phyloP scores from a whole-genome alignment of 2,329 filamentous ascomycete species.

The Claviceps pazoutovae region DNA sequence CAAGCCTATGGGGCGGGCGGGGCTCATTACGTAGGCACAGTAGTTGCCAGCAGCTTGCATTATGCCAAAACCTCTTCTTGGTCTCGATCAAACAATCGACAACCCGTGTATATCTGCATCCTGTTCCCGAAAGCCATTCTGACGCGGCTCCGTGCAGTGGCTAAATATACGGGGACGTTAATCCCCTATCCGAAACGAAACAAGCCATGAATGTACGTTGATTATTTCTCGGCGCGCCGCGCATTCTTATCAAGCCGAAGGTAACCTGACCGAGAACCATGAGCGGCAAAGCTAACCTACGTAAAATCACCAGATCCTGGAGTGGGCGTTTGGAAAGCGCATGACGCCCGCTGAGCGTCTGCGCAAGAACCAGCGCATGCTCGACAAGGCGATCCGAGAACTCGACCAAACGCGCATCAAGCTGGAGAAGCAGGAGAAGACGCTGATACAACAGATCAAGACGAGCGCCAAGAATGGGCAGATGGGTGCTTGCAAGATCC shows the following conservation, averaged over 20 bases:
- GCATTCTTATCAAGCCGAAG: neutral
- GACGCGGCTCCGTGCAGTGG: neutral
- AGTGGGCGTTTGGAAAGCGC: constrained; percentile 99
- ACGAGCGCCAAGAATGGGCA: constrained; percentile 96
- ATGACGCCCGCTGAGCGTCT: constrained; percentile 91
- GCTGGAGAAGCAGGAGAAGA: constrained; percentile 97
- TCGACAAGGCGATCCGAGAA: constrained; percentile 95
- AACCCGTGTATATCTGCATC: neutral
- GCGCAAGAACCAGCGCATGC: constrained; percentile 86
- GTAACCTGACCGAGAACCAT: neutral
- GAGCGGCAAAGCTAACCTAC: constrained; percentile 2
- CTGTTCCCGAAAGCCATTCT: neutral
- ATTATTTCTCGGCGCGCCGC: neutral
- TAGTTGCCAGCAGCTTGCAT: neutral
- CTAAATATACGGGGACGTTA: neutral
- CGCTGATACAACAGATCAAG: constrained; percentile 89
- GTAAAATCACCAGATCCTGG: constrained; percentile 55
- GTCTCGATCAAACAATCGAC: constrained; percentile 3
- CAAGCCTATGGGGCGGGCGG: too few species aligned
- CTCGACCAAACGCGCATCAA: constrained; percentile 90
- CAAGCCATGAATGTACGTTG: constrained; percentile 42
- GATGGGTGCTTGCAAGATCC: constrained; percentile 96
- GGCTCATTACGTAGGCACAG: neutral
- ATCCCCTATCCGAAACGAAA: neutral
- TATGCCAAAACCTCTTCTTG: constrained; percentile 1